These are phyloP conservation scores for Metarhizium sp. DNA, from an alignment of 2,329 filamentous ascomycete genomes.

Conservation along the genomic window DNA sequence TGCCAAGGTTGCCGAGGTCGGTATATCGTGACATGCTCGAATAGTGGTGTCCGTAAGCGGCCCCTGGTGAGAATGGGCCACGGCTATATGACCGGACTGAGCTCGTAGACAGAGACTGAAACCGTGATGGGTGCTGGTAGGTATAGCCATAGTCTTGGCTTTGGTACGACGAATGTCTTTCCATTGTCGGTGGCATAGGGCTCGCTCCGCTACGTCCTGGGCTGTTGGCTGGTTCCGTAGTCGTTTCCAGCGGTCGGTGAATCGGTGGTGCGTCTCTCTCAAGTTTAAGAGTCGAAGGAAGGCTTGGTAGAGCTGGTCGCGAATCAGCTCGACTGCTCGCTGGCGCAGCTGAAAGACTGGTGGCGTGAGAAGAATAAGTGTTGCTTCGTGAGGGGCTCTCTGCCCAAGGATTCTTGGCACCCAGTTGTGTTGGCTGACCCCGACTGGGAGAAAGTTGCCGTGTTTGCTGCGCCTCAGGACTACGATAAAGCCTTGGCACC, in stretches of 20 bases:
- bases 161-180: conserved; percentile 18
- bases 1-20: conserved; percentile 26
- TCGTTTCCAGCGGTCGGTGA: conserved; percentile 18
- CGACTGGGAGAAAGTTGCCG: conserved; percentile 26
- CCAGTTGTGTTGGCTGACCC: conserved; percentile 11
- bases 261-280: conserved; percentile 25
- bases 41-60: conserved; percentile 28
- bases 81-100: conserved; percentile 33
- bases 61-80: conserved; percentile 31
- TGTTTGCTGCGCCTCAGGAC: conserved; percentile 20
- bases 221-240: neutral
- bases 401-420: conserved; percentile 16
- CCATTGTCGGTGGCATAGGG: neutral
- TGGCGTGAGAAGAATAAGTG: conserved; percentile 17
- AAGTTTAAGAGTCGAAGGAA: conserved; percentile 27
- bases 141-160: conserved; percentile 25
- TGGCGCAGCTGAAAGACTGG: conserved; percentile 21
- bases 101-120: conserved; percentile 37
- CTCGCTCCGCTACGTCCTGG: neutral
- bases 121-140: conserved; percentile 33
- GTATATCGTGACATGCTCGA: conserved; percentile 33
- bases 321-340: conserved; percentile 24
- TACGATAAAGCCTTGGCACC: conserved; percentile 37
- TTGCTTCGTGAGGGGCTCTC: conserved; percentile 16
- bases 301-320: conserved; percentile 29